These are phyloP conservation scores for Ophiognomonia clavigignenti-juglandacearum DNA, from an alignment of 2,329 filamentous ascomycete genomes.

Conservation along the genomic window DNA sequence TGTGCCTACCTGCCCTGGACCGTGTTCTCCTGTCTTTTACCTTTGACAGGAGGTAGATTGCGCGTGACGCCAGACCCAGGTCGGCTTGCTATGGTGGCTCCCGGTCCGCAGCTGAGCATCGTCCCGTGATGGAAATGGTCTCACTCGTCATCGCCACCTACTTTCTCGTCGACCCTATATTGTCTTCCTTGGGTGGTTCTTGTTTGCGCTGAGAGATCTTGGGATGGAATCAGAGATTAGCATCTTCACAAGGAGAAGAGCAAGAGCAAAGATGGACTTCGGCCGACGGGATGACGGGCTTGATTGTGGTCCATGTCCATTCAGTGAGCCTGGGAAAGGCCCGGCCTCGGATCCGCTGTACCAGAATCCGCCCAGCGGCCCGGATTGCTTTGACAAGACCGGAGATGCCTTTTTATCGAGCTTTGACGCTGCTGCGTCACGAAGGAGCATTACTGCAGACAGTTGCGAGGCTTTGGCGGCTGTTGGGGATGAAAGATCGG, in stretches of 20 bases:
- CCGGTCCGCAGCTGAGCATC: neutral
- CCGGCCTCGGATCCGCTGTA: neutral
- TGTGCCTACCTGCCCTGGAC: neutral
- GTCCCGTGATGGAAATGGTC: slow-evolving; percentile 7
- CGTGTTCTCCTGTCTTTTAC: neutral
- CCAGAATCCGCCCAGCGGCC: neutral
- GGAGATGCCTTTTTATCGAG: slow-evolving; percentile 6
- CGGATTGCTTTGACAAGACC: slow-evolving; percentile 5
- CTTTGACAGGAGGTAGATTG: too few species aligned
- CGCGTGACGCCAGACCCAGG: too few species aligned
- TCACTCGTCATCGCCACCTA: slow-evolving; percentile 2
- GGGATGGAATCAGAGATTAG: neutral
- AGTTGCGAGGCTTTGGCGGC: slow-evolving; percentile 8
- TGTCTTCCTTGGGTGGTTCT: neutral
- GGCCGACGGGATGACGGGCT: slow-evolving; percentile 4
- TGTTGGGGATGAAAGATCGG: neutral
- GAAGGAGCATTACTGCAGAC: slow-evolving; percentile 1
- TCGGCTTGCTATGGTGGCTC: slow-evolving; percentile 1
- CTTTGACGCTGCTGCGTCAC: neutral
- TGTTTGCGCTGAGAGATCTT: neutral
- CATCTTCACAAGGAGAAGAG: neutral
- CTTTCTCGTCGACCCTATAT: too few species aligned
- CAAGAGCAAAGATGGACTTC: slow-evolving; percentile 1
- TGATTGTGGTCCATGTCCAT: slow-evolving; percentile 7
- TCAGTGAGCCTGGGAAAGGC: slow-evolving; percentile 3